Percentiles rank a stretch among this genome's conserved stretches.
phyloP scores from a whole-genome alignment of 768 basidiomycete genomes.

The Boletellus ananiceps region DNA sequence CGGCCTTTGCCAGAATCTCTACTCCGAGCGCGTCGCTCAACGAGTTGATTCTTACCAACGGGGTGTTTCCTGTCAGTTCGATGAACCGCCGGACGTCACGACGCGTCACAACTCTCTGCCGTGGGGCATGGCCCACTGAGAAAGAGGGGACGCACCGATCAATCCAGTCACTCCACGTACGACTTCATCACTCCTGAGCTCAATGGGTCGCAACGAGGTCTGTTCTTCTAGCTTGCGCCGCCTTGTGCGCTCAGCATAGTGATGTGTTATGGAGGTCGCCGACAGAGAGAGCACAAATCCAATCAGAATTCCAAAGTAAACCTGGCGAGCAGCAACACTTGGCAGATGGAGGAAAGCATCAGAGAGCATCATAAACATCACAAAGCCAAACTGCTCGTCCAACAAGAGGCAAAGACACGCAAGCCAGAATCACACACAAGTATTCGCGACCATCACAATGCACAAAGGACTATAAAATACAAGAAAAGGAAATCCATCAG shows the following conservation, averaged over 20 bases:
- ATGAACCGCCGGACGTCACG: too few species aligned
- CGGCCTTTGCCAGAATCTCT: slow-evolving; percentile 93
- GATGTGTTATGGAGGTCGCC: slow-evolving; percentile 56
- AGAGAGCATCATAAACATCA: slow-evolving; percentile 8
- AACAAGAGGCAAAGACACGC: too few species aligned
- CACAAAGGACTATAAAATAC: not conserved
- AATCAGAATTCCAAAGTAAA: slow-evolving; percentile 50
- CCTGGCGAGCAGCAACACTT: slow-evolving; percentile 20
- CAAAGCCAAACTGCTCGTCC: too few species aligned
- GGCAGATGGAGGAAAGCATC: slow-evolving; percentile 21
- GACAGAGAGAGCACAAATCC: slow-evolving; percentile 77
- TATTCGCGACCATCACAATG: not conserved
- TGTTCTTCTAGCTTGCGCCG: slow-evolving; percentile 27
- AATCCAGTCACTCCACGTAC: slow-evolving; percentile 76
- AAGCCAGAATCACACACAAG: too few species aligned
- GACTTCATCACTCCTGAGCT: slow-evolving; percentile 71
- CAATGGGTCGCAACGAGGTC: slow-evolving; percentile 53
- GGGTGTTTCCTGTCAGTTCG: slow-evolving; percentile 74
- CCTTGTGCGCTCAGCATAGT: slow-evolving; percentile 45
- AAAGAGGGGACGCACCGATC: slow-evolving; percentile 59
- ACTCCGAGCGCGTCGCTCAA: slow-evolving; percentile 88
- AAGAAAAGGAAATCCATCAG: slow-evolving; percentile 48
- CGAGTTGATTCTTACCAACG: slow-evolving; percentile 86
- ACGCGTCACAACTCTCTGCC: too few species aligned
- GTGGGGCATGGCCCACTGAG: too few species aligned